Base-by-base conservation (phyloP, 345 rosid species). In the Schrenkiella parvula region DNA sequence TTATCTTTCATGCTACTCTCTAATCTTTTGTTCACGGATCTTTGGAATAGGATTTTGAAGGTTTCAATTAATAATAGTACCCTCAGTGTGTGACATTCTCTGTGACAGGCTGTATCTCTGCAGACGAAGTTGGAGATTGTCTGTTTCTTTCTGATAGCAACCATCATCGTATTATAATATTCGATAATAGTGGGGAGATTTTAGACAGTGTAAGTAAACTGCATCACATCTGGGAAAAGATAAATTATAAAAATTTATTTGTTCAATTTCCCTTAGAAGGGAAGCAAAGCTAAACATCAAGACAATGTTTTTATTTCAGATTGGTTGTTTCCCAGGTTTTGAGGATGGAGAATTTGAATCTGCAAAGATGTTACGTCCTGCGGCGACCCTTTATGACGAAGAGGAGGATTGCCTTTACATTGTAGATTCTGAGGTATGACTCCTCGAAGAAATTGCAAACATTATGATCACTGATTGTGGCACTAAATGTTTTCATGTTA, bases 271-370 rank as follows among this genome's bases (percentile, higher is more conserved):
- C 23, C 37, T 52, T 15, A 10, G 12, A 38, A 46, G 39, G 42
- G 12, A 8, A 32, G 46, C 37, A 35, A 44, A 68, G 59, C 80
- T 79, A 62, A 74, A 77, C 64, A 74, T 68, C 56, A 72, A 57
- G 31, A 82, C 70, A 68, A 61, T 46, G 58, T 79, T 82, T 78
- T 53, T 86, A 67, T 84, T 72, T 75, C 95, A 95, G 99, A 91
- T 95, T 87, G 98, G 98, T 80, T 87, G 95, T 76, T 81, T 74
- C 80, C 96, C 92, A 72, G 99, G 99, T 59, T 91, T 91, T 79
- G 98, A 95, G 86, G 99, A 95, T 82, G 99, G 98, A 35, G 95
- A 86, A 60, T 89, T 95, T 43, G 96, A 87, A 79, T 80, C 89
- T 75, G 87, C 93, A 72, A 95, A 87, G 88, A 82, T 95, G 78